Base-by-base conservation (phyloP, 1,284 basidiomycete genomes). In the Tilletia walkeri region DNA sequence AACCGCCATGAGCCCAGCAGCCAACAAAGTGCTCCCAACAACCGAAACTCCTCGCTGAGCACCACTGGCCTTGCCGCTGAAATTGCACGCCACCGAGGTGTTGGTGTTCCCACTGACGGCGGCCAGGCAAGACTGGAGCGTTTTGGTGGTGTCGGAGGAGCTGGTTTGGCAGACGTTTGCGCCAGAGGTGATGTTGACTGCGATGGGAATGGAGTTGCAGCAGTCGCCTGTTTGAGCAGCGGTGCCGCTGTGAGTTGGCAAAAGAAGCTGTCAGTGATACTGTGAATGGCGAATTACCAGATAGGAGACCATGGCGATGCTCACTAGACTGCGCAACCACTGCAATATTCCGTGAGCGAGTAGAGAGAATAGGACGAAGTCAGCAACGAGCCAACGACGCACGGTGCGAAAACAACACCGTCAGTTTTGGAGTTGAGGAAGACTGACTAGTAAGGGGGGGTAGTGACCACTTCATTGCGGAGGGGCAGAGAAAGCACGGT, bases 401-500 rank as follows among this genome's bases (percentile, higher is more conserved):
- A 18, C 10, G 41, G 14, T 9, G 6, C 14, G 9, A 14, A 45
- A 45, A 45, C 50, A 18, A 12, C 50, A 53, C 6, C 50, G 50
- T 16, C 18, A 18, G 20, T 53, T 10, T 18, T 16, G 18, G n/a
- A 18, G 16, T 10, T 6, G 20, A 53, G 50, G 16, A 18, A 53
- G 50, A 63, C 59, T 63, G 34, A 63, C 59, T 63, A 63, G 59
- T n/a, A 39, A 20, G 59, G 59, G 30, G 59, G 59, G n/a, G 36
- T 34, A 63, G 59, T 39, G 30, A 63, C 59, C 36, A 20, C 59
- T 63, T 34, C 41, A 45, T 45, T 45, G 41, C 9, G 14, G 41
- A 14, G 1, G 56, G 20, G 49, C 20, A 50, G 53, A 16, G 47
- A 66, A 56, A 90, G 18, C 30, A 34, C 6, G 5, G 54, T 30